These are phyloP conservation scores for Zoysia pacifica DNA, from an alignment of 176 grass and related monocot species.

Conservation along the genomic window DNA sequence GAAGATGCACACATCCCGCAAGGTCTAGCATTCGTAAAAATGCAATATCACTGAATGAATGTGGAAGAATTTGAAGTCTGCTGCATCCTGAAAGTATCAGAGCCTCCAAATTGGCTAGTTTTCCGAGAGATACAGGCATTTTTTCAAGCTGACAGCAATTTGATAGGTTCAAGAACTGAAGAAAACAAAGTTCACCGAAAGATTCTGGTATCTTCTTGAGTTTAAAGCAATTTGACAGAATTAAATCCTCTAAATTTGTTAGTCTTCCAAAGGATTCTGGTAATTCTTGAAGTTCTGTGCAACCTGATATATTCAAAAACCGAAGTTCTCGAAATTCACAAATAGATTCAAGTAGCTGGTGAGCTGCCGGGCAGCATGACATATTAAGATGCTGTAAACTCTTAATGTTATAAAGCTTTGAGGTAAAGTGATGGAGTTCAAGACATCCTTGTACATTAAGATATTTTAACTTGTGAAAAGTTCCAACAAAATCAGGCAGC, in stretches of 20 bases:
- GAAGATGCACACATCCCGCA: neutral
- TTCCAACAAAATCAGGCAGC: constrained; percentile 13
- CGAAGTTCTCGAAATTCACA: constrained; percentile 21
- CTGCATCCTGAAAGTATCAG: constrained; percentile 32
- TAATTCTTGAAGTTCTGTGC: constrained; percentile 23
- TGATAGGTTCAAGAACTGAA: constrained; percentile 39
- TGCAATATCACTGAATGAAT: neutral
- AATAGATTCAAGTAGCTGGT: constrained; percentile 1
- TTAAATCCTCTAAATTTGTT: constrained; percentile 31
- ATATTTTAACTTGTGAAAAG: constrained; percentile 27
- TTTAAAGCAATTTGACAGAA: constrained; percentile 35
- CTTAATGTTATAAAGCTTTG: constrained; percentile 15
- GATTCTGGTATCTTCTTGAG: constrained; percentile 45
- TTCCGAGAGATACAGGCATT: constrained; percentile 33
- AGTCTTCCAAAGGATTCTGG: constrained; percentile 30
- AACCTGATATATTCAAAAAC: constrained; percentile 39
- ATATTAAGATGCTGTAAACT: constrained; percentile 26
- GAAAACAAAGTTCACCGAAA: constrained; percentile 33
- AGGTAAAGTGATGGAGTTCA: constrained; percentile 15
- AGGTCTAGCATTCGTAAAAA: neutral
- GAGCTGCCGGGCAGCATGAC: neutral
- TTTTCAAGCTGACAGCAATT: constrained; percentile 32
- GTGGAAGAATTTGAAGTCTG: constrained; percentile 32
- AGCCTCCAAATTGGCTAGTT: constrained; percentile 26
- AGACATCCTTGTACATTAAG: constrained; percentile 41